These are phyloP conservation scores for Henckelia pumila DNA, from an alignment of 257 asterid species.

Conservation along the genomic window DNA sequence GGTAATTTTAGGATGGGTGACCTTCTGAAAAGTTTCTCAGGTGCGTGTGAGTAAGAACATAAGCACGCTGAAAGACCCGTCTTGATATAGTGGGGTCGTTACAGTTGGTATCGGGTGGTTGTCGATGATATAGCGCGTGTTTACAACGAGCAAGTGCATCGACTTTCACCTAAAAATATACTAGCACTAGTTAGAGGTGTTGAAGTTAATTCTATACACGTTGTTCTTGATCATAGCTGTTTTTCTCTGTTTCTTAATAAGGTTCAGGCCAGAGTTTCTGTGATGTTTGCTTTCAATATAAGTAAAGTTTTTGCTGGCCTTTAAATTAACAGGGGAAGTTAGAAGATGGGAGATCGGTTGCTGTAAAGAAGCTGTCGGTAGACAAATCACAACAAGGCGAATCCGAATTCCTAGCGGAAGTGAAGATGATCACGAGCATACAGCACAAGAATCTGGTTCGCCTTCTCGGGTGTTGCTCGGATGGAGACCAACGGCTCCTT, in stretches of 20 bases:
- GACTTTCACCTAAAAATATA: no score
- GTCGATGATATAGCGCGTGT: no score
- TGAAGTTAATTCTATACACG: no score
- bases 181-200: neutral
- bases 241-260: neutral
- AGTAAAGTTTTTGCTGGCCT: neutral
- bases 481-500: slow-evolving; percentile 66
- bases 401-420: slow-evolving; percentile 67
- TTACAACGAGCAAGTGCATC: no score
- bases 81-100: no score
- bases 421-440: slow-evolving; percentile 70
- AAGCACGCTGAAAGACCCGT: no score
- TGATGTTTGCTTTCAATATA: neutral
- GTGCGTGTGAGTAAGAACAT: no score
- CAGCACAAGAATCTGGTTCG: slow-evolving; percentile 82
- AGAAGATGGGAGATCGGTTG: slow-evolving; percentile 56
- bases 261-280: neutral
- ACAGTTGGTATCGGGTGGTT: no score
- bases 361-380: slow-evolving; percentile 60
- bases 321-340: slow-evolving; percentile 49
- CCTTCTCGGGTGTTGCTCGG: slow-evolving; percentile 77
- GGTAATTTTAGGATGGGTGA: no score
- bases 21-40: no score
- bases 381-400: slow-evolving; percentile 83
- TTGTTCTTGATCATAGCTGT: neutral